These are phyloP conservation scores for Entelexis paramagnoliae DNA, from an alignment of 1,139 yeast genomes.

Conservation along the genomic window DNA sequence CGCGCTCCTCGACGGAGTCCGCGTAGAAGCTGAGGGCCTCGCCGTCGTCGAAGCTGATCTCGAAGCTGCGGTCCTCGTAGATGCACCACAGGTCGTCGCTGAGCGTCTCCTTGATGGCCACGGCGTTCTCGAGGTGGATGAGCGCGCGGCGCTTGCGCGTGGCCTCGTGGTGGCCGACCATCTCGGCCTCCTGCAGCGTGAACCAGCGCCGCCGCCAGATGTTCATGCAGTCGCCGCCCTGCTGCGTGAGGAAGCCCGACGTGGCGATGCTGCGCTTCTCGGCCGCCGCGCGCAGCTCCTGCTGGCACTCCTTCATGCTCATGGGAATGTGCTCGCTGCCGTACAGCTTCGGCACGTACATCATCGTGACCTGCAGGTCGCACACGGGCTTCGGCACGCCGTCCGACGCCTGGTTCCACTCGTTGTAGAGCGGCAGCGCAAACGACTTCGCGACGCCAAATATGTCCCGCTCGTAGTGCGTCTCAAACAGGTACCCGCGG, in stretches of 20 bases:
- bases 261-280: conserved; percentile 22
- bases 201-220: conserved; percentile 58
- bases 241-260: conserved; percentile 63
- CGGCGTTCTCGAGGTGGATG: conserved; percentile 51
- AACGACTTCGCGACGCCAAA: conserved; percentile 47
- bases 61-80: conserved; percentile 38
- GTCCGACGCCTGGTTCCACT: conserved; percentile 52
- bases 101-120: conserved; percentile 40
- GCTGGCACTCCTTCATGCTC: conserved; percentile 28
- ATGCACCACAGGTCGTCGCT: conserved; percentile 29
- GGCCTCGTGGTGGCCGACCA: conserved; percentile 57
- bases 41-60: conserved; percentile 52
- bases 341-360: conserved; percentile 51
- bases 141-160: conserved; percentile 54
- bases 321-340: conserved; percentile 46
- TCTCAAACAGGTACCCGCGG: conserved; percentile 58
- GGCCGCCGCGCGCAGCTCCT: conserved; percentile 26
- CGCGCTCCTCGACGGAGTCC: conserved; percentile 45
- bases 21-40: conserved; percentile 62
- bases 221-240: conserved; percentile 61
- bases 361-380: conserved; percentile 58
- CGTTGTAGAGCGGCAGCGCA: conserved; percentile 59
- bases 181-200: conserved; percentile 46
- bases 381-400: conserved; percentile 44
- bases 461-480: conserved; percentile 49